Percentiles rank a stretch among this genome's conserved stretches.
These are phyloP conservation scores for Solanum appendiculatum DNA, from an alignment of 257 asterid genomes.

Conservation along the genomic window DNA sequence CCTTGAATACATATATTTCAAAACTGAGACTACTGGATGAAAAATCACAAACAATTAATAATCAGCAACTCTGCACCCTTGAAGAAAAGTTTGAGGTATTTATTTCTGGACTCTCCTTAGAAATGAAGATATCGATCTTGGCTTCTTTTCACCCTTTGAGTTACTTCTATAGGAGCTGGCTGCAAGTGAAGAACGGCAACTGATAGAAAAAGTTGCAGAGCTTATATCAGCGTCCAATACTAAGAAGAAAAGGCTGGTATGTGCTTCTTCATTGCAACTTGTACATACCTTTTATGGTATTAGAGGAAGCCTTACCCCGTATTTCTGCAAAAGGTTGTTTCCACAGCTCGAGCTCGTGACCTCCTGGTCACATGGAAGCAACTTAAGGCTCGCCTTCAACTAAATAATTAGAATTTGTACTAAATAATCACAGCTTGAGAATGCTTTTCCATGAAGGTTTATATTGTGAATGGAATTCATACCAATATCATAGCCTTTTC, in stretches of 20 bases:
- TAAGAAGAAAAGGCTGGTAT: conserved; percentile 37
- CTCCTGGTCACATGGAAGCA: not conserved
- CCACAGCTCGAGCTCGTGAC: not conserved
- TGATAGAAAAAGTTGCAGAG: conserved; percentile 34
- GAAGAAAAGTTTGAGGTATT: conserved; percentile 35
- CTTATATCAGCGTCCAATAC: conserved; percentile 34
- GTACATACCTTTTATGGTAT: not conserved
- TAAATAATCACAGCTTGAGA: not conserved
- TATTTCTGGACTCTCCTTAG: not conserved
- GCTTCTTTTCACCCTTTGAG: not conserved
- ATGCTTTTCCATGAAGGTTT: not conserved
- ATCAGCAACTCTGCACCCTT: conserved; percentile 30
- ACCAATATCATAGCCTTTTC: not conserved
- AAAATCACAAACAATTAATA: conserved; percentile 26
- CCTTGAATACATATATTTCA: conserved; percentile 20
- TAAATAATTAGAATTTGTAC: not conserved
- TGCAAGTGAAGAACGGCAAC: conserved; percentile 35
- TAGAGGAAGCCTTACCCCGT: not conserved
- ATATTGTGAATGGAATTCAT: not conserved
- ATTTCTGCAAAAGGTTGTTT: not conserved
- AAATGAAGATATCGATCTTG: not conserved
- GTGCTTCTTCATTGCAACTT: not conserved
- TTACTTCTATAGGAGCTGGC: conserved; percentile 30
- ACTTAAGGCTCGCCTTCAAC: not conserved
- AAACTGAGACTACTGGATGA: conserved; percentile 36